These are phyloP conservation scores for Hypoxylon intermedium DNA, from an alignment of 495 filamentous ascomycete genomes.

Conservation along the genomic window DNA sequence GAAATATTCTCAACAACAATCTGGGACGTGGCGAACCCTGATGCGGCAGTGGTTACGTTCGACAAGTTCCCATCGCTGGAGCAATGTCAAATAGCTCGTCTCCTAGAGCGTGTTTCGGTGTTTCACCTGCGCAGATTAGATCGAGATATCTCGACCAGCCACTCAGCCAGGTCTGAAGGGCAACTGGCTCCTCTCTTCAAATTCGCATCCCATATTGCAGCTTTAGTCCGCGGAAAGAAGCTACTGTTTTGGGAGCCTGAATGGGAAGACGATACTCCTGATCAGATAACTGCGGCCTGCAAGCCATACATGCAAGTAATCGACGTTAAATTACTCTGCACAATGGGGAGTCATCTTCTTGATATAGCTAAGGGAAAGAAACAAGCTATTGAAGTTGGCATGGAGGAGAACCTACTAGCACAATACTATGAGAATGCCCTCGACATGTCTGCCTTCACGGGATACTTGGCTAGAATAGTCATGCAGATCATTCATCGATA, in stretches of 20 bases:
- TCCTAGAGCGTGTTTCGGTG: slow-evolving; percentile 38
- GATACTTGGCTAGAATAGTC: slow-evolving; percentile 41
- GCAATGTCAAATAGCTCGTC: slow-evolving; percentile 15
- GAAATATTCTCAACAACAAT: slow-evolving; percentile 12
- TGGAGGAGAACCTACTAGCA: slow-evolving; percentile 39
- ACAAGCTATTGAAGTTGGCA: no score
- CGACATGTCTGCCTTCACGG: slow-evolving; percentile 26
- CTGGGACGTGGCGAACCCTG: slow-evolving; percentile 7
- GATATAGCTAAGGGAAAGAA: background rate
- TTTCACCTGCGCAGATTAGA: slow-evolving; percentile 38
- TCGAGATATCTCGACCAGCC: background rate
- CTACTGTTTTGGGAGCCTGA: background rate
- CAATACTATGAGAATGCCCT: slow-evolving; percentile 41
- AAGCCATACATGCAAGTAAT: background rate
- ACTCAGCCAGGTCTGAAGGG: background rate
- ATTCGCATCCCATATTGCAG: background rate
- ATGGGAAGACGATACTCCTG: slow-evolving; percentile 5
- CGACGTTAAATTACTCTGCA: slow-evolving; percentile 4
- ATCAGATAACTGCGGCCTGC: background rate
- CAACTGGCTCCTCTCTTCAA: background rate
- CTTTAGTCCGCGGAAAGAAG: background rate
- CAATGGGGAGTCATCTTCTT: background rate
- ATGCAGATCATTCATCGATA: slow-evolving; percentile 48
- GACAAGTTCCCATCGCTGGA: background rate
- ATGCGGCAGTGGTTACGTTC: background rate